These are phyloP conservation scores for Cicer cuneatum DNA, from an alignment of 306 rosid species.

Conservation along the genomic window DNA sequence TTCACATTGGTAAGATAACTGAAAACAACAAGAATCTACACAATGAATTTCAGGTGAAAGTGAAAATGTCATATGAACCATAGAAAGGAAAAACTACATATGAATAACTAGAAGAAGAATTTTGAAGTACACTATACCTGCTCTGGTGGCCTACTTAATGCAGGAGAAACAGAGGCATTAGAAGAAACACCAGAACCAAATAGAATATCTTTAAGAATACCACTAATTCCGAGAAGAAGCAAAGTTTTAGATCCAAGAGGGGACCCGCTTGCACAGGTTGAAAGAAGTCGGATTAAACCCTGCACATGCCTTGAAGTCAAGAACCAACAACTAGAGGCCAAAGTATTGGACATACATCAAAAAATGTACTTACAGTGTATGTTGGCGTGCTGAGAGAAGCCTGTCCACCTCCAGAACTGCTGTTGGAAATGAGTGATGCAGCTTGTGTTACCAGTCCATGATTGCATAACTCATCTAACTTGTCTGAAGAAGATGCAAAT, in stretches of 20 bases:
- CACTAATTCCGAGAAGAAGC: constrained; percentile 90
- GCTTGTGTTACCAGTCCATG: constrained; percentile 96
- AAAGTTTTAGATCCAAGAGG: constrained; percentile 91
- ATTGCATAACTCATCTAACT: constrained; percentile 88
- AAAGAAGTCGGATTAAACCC: constrained; percentile 97
- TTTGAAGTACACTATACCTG: constrained; percentile 62
- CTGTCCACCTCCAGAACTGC: constrained; percentile 97
- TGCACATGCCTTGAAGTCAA: constrained; percentile 56
- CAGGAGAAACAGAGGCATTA: constrained; percentile 84
- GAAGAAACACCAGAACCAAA: constrained; percentile 87
- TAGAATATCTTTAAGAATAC: constrained; percentile 88
- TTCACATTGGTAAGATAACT: background rate
- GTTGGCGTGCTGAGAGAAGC: constrained; percentile 93
- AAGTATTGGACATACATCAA: constrained; percentile 9
- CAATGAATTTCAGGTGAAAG: background rate
- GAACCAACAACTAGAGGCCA: constrained; percentile 15
- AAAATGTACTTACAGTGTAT: constrained; percentile 71
- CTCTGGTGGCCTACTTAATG: constrained; percentile 85
- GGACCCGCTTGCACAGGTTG: constrained; percentile 98
- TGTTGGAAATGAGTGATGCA: constrained; percentile 89
- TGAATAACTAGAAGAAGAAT: background rate
- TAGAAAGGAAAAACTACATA: constrained; percentile 12
- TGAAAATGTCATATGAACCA: constrained; percentile 17
- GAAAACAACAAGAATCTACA: constrained; percentile 28
- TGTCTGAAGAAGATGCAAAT: constrained; percentile 91